Evolutionary conservation across 257 asterid genomes (phyloP).

Genomic region (Rubia yunnanensis): DNA sequence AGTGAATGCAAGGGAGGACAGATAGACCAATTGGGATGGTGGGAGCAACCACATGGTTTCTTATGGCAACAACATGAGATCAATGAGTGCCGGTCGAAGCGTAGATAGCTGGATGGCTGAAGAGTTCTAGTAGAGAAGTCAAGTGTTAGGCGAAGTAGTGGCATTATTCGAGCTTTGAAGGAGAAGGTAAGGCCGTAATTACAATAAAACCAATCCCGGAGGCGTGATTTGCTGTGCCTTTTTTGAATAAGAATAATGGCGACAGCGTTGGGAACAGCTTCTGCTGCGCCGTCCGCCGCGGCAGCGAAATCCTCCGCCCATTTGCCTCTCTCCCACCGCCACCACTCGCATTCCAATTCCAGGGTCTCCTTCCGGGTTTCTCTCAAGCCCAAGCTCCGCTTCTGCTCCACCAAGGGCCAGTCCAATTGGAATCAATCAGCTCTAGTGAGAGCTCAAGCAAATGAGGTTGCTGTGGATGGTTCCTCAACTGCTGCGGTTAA

Average conservation of each 20-base stretch:
- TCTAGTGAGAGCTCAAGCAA: conserved; percentile 42
- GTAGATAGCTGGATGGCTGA: conserved; percentile 82
- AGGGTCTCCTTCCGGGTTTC: conserved; percentile 48
- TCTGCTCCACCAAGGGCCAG: conserved; percentile 53
- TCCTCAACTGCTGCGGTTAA: conserved; percentile 34
- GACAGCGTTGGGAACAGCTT: conserved; percentile 51
- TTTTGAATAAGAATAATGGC: conserved; percentile 37
- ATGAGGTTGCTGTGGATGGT: conserved; percentile 58
- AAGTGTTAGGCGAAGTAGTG: conserved; percentile 89
- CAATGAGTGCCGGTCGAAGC: conserved; percentile 50
- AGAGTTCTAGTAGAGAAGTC: conserved; percentile 92
- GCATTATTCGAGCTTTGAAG: too few relatives aligned
- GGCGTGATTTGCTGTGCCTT: background rate
- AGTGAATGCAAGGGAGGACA: conserved; percentile 45
- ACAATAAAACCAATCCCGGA: background rate
- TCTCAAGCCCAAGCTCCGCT: conserved; percentile 49
- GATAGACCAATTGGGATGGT: conserved; percentile 54
- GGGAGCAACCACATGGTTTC: conserved; percentile 41
- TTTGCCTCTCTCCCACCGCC: conserved; percentile 35
- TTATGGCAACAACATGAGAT: conserved; percentile 46
- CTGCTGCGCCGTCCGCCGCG: conserved; percentile 34
- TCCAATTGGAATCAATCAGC: conserved; percentile 41
- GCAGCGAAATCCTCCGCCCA: conserved; percentile 31
- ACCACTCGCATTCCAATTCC: conserved; percentile 23
- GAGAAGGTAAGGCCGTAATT: too few relatives aligned